phyloP scores from a whole-genome alignment of 2,329 filamentous ascomycete genomes.

The Cladosporium cucumerinum region DNA sequence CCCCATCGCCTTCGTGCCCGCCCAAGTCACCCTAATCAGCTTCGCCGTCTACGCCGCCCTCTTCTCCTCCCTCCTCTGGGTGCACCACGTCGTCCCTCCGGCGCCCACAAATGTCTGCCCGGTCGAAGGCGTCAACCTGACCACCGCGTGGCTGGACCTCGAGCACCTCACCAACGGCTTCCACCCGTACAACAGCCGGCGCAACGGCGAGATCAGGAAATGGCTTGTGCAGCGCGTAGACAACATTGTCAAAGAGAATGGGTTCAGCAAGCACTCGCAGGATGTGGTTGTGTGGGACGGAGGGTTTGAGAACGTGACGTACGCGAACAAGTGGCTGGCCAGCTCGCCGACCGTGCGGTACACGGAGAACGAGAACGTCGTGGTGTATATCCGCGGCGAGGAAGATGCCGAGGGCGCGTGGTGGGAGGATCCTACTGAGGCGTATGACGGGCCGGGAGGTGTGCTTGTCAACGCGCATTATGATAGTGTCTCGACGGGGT shows the following conservation, averaged over 20 bases:
- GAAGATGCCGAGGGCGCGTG: slow-evolving; percentile 68
- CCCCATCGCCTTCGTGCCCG: slow-evolving; percentile 70
- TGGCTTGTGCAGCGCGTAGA: slow-evolving; percentile 72
- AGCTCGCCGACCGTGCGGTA: slow-evolving; percentile 54
- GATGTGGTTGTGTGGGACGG: slow-evolving; percentile 15
- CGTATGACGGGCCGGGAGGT: slow-evolving; percentile 56
- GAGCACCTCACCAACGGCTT: slow-evolving; percentile 69
- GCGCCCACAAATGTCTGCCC: slow-evolving; percentile 55
- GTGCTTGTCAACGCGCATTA: slow-evolving; percentile 95
- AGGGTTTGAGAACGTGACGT: slow-evolving; percentile 63
- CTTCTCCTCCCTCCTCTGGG: slow-evolving; percentile 65
- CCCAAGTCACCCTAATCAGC: slow-evolving; percentile 77
- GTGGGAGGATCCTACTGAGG: slow-evolving; percentile 54
- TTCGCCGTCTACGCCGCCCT: slow-evolving; percentile 74
- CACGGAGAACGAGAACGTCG: slow-evolving; percentile 88
- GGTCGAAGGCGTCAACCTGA: slow-evolving; percentile 68
- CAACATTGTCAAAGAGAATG: slow-evolving; percentile 64
- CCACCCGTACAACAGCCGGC: slow-evolving; percentile 84
- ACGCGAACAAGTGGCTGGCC: slow-evolving; percentile 25
- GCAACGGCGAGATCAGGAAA: slow-evolving; percentile 74
- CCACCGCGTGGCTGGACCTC: slow-evolving; percentile 82
- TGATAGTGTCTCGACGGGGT: slow-evolving; percentile 88
- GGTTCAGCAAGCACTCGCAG: slow-evolving; percentile 17
- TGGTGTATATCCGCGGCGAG: slow-evolving; percentile 85
- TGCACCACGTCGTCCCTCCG: slow-evolving; percentile 66